phyloP scores from a whole-genome alignment of 2,329 filamentous ascomycete species.

The Colletotrichum gloeosporioides region DNA sequence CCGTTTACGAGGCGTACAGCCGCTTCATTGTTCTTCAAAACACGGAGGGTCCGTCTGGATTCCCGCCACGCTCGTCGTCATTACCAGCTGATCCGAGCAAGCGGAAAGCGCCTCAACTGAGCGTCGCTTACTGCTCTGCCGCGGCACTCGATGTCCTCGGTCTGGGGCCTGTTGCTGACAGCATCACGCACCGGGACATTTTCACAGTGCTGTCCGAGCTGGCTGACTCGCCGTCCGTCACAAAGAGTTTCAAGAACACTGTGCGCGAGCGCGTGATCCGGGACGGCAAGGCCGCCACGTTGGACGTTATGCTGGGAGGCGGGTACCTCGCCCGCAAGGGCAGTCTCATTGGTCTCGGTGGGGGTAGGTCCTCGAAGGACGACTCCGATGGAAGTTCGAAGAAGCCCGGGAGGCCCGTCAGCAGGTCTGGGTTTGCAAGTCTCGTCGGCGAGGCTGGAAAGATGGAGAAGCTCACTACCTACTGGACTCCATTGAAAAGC shows the following conservation, averaged over 20 bases:
- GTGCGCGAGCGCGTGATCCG: constrained; percentile 44
- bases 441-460: constrained; percentile 10
- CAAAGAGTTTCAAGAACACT: constrained; percentile 47
- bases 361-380: constrained; percentile 13
- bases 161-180: constrained; percentile 34
- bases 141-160: constrained; percentile 53
- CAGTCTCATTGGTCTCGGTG: constrained; percentile 17
- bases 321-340: constrained; percentile 13
- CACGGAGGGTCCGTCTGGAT: constrained; percentile 18
- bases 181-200: constrained; percentile 51
- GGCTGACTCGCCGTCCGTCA: constrained; percentile 45
- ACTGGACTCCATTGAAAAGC: constrained; percentile 24
- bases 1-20: constrained; percentile 29
- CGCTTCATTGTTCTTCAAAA: constrained; percentile 37
- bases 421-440: constrained; percentile 17
- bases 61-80: constrained; percentile 24
- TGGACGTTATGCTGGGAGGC: constrained; percentile 28
- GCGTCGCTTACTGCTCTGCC: constrained; percentile 51
- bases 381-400: background rate
- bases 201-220: constrained; percentile 60
- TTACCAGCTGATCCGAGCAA: constrained; percentile 26
- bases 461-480: constrained; percentile 16
- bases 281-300: constrained; percentile 39
- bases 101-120: constrained; percentile 34
- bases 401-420: background rate